phyloP scores from a whole-genome alignment of 2,329 filamentous ascomycete species.

The Cladosporium sp. region DNA sequence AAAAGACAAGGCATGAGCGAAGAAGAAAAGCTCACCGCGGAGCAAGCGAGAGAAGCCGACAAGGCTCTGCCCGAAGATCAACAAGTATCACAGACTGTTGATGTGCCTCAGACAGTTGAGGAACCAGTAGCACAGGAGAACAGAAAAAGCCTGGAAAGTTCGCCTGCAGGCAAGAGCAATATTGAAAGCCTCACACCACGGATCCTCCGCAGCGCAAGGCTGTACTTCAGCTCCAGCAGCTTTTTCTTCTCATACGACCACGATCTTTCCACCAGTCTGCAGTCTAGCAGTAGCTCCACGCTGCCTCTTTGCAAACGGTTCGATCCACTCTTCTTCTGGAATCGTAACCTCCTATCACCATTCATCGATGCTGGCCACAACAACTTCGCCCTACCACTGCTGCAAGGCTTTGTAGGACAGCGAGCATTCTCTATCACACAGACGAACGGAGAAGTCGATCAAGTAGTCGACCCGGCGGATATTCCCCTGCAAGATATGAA shows the following conservation, averaged over 20 bases:
- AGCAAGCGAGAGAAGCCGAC: constrained; percentile 9
- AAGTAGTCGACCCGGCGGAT: constrained; percentile 27
- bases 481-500: constrained; percentile 6
- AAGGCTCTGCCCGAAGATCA: constrained; percentile 14
- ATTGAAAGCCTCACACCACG: constrained; percentile 69
- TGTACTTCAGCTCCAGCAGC: constrained; percentile 78
- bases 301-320: constrained; percentile 69
- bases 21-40: constrained; percentile 4
- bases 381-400: constrained; percentile 72
- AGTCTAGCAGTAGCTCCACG: constrained; percentile 42
- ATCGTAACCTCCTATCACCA: constrained; percentile 69
- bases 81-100: constrained; percentile 1
- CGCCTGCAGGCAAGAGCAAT: constrained; percentile 20
- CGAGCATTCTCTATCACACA: constrained; percentile 62
- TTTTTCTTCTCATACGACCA: constrained; percentile 97
- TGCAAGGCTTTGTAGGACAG: constrained; percentile 95
- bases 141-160: background rate
- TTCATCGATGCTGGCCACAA: constrained; percentile 75
- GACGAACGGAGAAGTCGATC: constrained; percentile 30
- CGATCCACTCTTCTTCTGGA: constrained; percentile 85
- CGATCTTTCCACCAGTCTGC: constrained; percentile 74
- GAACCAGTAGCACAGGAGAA: constrained; percentile 13
- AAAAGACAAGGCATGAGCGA: constrained; percentile 68
- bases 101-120: constrained; percentile 5
- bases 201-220: constrained; percentile 76